Conservation (phyloP, 441 rosid genomes). For the Populus trichocarpa region DNA sequence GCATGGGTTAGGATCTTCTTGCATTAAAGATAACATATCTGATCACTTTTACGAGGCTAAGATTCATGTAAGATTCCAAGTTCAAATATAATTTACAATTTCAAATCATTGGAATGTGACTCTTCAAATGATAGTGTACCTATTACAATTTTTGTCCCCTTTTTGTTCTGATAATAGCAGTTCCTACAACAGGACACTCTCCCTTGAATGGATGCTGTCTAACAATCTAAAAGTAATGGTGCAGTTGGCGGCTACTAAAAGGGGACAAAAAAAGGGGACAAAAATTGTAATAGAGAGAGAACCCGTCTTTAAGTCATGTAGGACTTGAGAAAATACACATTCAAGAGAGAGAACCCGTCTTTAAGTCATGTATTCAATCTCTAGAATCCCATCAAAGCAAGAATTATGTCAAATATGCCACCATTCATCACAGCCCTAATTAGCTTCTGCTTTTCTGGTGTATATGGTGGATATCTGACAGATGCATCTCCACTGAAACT, state of each 20-base stretch:
- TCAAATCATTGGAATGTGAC: not conserved
- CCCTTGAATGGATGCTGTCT: not conserved
- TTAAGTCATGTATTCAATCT: not conserved
- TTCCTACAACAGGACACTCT: not conserved
- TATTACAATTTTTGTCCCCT: not conserved
- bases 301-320: no score
- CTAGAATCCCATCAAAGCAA: conserved; percentile 22
- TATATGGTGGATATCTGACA: conserved; percentile 56
- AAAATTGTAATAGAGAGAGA: no score
- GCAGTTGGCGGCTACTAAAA: not conserved
- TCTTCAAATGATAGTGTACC: not conserved
- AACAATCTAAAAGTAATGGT: not conserved
- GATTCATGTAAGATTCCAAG: not conserved
- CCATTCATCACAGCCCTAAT: conserved; percentile 35
- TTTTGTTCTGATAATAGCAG: no score
- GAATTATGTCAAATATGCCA: conserved; percentile 1
- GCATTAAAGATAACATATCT: no score
- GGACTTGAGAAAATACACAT: not conserved
- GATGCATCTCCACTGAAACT: conserved; percentile 41
- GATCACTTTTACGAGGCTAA: no score
- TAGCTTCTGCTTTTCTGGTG: conserved; percentile 32
- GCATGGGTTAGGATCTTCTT: no score
- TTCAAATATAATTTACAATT: no score
- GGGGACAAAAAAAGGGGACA: no score
- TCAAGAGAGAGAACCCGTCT: not conserved